Conservation (phyloP, 768 basidiomycete genomes). For the Kwoniella bestiolae region DNA sequence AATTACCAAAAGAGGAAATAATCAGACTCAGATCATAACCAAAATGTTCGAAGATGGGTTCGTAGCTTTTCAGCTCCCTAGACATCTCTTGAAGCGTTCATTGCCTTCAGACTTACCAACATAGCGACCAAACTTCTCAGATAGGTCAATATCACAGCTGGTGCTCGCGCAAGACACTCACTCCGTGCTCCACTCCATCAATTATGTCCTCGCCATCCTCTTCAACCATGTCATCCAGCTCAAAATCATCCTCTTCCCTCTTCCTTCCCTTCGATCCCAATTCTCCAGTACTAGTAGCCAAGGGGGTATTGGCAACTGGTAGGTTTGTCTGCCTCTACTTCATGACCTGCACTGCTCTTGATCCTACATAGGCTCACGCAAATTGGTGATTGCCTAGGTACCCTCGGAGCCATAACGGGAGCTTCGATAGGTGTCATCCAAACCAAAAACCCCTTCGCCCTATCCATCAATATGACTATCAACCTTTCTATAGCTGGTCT, state of each 20-base stretch:
- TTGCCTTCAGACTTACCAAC: no score
- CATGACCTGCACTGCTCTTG: no score
- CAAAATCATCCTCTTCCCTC: not conserved
- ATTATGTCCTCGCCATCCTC: slow-evolving; percentile 1
- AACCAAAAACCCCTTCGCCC: slow-evolving; percentile 62
- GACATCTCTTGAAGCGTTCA: no score
- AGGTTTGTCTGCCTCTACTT: slow-evolving; percentile 2
- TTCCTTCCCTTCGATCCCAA: slow-evolving; percentile 41
- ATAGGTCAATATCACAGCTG: slow-evolving; percentile 1
- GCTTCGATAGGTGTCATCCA: slow-evolving; percentile 62
- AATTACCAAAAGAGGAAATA: not conserved
- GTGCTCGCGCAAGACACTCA: no score
- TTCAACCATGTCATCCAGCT: not conserved
- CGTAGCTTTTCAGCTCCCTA: not conserved
- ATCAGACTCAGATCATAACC: not conserved
- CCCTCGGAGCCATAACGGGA: slow-evolving; percentile 62
- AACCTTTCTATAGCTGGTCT: slow-evolving; percentile 74
- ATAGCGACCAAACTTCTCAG: not conserved
- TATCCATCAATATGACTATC: slow-evolving; percentile 68
- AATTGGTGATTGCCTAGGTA: slow-evolving; percentile 60
- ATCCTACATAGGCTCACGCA: no score
- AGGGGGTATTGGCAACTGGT: slow-evolving; percentile 39
- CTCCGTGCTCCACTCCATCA: no score
- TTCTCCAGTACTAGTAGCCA: slow-evolving; percentile 46
- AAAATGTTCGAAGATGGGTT: not conserved